Percentiles rank a stretch among this genome's conserved stretches.
Conservation (phyloP, 164 flowering plant genomes). For the Dillenia turbinata region DNA sequence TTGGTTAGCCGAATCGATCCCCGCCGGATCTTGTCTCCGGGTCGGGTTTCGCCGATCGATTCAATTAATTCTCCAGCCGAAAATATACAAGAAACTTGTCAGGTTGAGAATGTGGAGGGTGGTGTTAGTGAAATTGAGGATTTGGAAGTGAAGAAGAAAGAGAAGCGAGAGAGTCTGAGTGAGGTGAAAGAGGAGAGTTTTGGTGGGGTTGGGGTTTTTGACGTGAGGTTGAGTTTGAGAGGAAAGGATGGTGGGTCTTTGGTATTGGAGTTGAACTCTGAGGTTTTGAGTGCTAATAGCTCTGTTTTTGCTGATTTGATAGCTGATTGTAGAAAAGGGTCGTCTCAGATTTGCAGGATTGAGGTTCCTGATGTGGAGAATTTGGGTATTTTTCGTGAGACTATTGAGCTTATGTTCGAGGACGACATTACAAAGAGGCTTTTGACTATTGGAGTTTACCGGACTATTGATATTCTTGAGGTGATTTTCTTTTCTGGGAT, state of each 20-base stretch:
- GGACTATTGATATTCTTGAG: slow-evolving; percentile 79
- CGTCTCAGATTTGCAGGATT: slow-evolving; percentile 44
- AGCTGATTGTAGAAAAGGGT: slow-evolving; percentile 22
- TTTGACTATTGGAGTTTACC: slow-evolving; percentile 54
- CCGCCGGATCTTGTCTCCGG: slow-evolving; percentile 81
- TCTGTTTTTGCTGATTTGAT: slow-evolving; percentile 58
- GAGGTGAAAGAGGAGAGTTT: slow-evolving; percentile 12
- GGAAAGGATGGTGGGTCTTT: slow-evolving; percentile 62
- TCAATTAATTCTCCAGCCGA: slow-evolving; percentile 23
- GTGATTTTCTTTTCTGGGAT: slow-evolving; percentile 21
- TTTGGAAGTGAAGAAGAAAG: background rate
- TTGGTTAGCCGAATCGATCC: slow-evolving; percentile 50
- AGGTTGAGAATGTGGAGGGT: background rate
- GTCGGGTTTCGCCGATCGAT: slow-evolving; percentile 89
- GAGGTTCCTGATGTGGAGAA: slow-evolving; percentile 81
- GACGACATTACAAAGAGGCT: slow-evolving; percentile 43
- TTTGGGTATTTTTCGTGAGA: slow-evolving; percentile 54
- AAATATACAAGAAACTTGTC: slow-evolving; percentile 6
- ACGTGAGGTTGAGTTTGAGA: slow-evolving; percentile 76
- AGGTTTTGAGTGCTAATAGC: slow-evolving; percentile 52
- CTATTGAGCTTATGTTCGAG: slow-evolving; percentile 89
- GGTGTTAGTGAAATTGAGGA: slow-evolving; percentile 16
- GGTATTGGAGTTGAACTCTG: slow-evolving; percentile 73
- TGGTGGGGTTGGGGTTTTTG: slow-evolving; percentile 30
- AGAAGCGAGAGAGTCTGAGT: background rate